phyloP scores from a whole-genome alignment of 108 stramenopile species.

The Schizochytrium sp. region DNA sequence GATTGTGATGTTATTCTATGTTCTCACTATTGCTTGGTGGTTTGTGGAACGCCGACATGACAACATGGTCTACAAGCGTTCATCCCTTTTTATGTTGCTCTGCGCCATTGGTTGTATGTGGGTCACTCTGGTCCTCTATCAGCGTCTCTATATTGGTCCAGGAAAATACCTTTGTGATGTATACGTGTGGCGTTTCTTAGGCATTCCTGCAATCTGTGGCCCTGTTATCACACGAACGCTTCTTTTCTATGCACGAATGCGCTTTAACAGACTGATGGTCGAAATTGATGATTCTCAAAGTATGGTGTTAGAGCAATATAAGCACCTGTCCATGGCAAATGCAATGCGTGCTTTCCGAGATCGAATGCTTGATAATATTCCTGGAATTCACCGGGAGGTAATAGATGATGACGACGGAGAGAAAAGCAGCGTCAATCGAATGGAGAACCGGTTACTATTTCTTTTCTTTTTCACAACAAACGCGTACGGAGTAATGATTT shows the following conservation, averaged over 20 bases:
- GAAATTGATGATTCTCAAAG: slow-evolving; percentile 4
- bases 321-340: neutral
- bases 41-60: neutral
- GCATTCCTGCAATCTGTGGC: neutral
- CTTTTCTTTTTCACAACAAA: slow-evolving; percentile 24
- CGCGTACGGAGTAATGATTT: slow-evolving; percentile 2
- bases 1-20: neutral
- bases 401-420: neutral
- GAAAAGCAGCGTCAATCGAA: neutral
- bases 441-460: neutral
- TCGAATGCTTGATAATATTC: neutral
- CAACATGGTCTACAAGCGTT: neutral
- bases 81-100: neutral
- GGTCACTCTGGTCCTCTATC: neutral
- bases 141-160: slow-evolving; percentile 12
- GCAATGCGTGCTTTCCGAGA: neutral
- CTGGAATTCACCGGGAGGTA: neutral
- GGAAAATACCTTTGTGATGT: neutral
- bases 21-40: neutral
- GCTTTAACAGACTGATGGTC: slow-evolving; percentile 2
- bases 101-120: neutral
- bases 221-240: neutral
- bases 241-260: neutral
- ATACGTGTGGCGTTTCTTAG: slow-evolving; percentile 19
- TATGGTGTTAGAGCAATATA: slow-evolving; percentile 1